These are phyloP conservation scores for Notholithocarpus densiflorus DNA, from an alignment of 306 rosid species.

Conservation along the genomic window DNA sequence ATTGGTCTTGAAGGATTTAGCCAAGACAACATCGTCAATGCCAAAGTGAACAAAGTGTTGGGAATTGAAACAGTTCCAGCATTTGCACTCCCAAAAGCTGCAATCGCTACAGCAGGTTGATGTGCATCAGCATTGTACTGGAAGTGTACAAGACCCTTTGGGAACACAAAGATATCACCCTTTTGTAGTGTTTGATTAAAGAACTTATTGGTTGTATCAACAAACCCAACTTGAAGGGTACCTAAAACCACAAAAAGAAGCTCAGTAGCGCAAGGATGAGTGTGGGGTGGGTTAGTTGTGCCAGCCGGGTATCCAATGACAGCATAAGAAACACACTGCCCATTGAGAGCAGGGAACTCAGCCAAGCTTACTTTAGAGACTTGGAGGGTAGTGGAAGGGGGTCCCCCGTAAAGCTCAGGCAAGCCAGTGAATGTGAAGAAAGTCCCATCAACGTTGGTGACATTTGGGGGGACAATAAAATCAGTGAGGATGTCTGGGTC, in stretches of 20 bases:
- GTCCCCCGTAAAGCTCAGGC: constrained; percentile 1
- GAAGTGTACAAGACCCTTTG: constrained; percentile 53
- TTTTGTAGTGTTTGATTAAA: constrained; percentile 35
- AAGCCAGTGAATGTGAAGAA: constrained; percentile 53
- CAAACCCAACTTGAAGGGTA: constrained; percentile 45
- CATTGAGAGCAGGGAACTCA: constrained; percentile 47
- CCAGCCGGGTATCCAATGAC: constrained; percentile 35
- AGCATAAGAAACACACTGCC: constrained; percentile 64
- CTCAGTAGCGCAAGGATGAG: constrained; percentile 54
- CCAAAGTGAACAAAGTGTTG: constrained; percentile 26
- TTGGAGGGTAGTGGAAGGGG: constrained; percentile 22
- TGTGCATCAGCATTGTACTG: constrained; percentile 33
- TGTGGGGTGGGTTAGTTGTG: constrained; percentile 48
- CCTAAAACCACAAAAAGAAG: constrained; percentile 36
- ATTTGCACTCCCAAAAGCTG: constrained; percentile 55
- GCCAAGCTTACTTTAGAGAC: constrained; percentile 29
- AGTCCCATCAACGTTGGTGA: constrained; percentile 9
- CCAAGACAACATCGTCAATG: constrained; percentile 42
- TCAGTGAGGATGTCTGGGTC: constrained; percentile 49
- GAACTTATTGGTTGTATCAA: constrained; percentile 49
- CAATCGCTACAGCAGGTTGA: constrained; percentile 22
- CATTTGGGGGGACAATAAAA: constrained; percentile 27
- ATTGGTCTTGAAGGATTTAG: constrained; percentile 48
- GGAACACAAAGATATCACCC: constrained; percentile 50
- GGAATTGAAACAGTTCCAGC: constrained; percentile 46